phyloP scores from a whole-genome alignment of 495 filamentous ascomycete species.

The Chaetomium cochliodes region DNA sequence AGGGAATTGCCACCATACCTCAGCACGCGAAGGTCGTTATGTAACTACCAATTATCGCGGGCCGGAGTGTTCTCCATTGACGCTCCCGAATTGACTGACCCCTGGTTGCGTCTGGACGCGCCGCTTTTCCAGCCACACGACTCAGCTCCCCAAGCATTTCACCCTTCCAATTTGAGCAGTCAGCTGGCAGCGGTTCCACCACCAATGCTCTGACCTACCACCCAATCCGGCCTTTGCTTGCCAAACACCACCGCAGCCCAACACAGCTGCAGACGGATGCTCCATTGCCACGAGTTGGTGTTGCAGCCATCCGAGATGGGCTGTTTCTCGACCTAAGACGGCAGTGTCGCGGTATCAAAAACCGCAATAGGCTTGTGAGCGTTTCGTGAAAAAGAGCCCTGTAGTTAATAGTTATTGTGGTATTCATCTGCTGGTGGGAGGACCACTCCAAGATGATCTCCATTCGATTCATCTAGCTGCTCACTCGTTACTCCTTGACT shows the following conservation, averaged over 20 bases:
- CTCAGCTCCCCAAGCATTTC: constrained; percentile 6
- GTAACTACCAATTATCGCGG: too few species aligned
- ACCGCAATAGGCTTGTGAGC: too few species aligned
- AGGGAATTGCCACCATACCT: neutral
- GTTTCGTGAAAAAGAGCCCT: too few species aligned
- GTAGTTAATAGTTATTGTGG: too few species aligned
- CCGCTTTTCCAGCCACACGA: neutral
- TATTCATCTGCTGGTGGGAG: neutral
- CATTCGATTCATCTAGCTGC: too few species aligned
- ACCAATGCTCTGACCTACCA: neutral
- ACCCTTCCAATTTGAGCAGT: neutral
- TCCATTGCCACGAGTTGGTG: neutral
- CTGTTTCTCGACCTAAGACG: too few species aligned
- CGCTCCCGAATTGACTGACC: neutral
- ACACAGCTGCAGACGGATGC: too few species aligned
- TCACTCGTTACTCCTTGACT: neutral
- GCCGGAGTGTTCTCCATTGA: neutral
- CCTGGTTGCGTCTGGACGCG: neutral
- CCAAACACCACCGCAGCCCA: neutral
- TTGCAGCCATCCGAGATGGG: neutral
- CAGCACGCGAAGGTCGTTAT: too few species aligned
- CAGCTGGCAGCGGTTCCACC: neutral
- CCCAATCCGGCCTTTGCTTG: neutral
- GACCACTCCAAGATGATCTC: neutral
- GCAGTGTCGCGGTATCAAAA: too few species aligned